Evolutionary conservation across 768 basidiomycete species (phyloP).

Genomic region (Kwoniella shandongensis): DNA sequence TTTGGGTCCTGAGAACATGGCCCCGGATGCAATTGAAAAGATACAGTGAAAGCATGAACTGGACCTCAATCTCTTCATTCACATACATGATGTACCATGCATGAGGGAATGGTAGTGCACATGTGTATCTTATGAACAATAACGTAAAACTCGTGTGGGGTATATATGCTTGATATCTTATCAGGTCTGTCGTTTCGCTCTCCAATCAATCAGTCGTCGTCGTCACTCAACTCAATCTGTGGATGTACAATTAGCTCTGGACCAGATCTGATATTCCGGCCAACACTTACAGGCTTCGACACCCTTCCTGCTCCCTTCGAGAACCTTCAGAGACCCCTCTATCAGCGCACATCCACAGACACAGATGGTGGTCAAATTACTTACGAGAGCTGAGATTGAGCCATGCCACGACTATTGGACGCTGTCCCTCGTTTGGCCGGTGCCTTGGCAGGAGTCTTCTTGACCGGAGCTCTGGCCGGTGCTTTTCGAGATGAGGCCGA

Average conservation of each 20-base stretch:
- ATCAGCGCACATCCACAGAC: not conserved
- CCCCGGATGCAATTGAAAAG: no score
- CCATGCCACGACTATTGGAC: constrained; percentile 3
- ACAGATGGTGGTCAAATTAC: no score
- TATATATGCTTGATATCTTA: not conserved
- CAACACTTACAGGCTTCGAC: constrained; percentile 30
- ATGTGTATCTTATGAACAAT: no score
- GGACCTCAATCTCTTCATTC: no score
- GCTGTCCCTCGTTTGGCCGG: constrained; percentile 11
- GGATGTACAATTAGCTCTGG: not conserved
- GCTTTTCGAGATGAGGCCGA: constrained; percentile 59
- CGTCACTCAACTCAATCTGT: constrained; percentile 29
- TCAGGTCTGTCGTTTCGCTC: not conserved
- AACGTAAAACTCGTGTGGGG: not conserved
- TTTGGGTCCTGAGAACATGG: no score
- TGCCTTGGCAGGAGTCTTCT: constrained; percentile 14
- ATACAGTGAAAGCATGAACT: no score
- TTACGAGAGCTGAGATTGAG: constrained; percentile 26
- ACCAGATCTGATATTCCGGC: no score
- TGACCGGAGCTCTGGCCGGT: constrained; percentile 58
- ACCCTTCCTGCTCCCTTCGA: constrained; percentile 18
- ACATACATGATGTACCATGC: constrained; percentile 1
- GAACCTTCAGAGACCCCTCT: constrained; percentile 20
- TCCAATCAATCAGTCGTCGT: not conserved
- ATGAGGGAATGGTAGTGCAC: no score